These are phyloP conservation scores for Macroventuria anomochaeta DNA, from an alignment of 2,329 filamentous ascomycete genomes.

Conservation along the genomic window DNA sequence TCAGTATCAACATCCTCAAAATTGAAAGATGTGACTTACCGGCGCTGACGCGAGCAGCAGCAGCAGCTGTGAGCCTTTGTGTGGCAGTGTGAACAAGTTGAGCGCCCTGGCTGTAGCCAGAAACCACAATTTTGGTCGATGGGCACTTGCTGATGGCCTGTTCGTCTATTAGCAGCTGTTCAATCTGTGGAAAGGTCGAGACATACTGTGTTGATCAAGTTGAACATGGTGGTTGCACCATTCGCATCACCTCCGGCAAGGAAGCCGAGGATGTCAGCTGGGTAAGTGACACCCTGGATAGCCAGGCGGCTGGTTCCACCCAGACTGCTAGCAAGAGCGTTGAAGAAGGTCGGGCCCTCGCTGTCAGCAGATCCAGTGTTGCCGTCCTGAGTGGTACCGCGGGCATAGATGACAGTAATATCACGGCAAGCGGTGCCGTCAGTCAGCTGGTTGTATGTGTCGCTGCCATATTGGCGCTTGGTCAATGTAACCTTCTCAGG, in stretches of 20 bases:
- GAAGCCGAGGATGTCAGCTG: conserved; percentile 54
- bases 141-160: conserved; percentile 34
- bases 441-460: conserved; percentile 42
- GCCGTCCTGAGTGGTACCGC: conserved; percentile 60
- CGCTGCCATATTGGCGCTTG: conserved; percentile 26
- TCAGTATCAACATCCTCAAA: conserved; percentile 1
- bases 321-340: conserved; percentile 51
- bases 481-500: conserved; percentile 14
- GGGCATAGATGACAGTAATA: conserved; percentile 62
- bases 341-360: conserved; percentile 56
- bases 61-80: conserved; percentile 31
- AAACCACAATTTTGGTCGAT: conserved; percentile 39
- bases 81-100: conserved; percentile 56
- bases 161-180: not conserved
- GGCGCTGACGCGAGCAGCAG: conserved; percentile 31
- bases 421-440: conserved; percentile 50
- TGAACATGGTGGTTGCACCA: conserved; percentile 54
- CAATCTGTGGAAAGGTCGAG: not conserved
- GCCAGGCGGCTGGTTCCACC: conserved; percentile 53
- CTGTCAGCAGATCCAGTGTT: conserved; percentile 59
- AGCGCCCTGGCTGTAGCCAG: conserved; percentile 48
- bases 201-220: conserved; percentile 46
- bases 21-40: conserved; percentile 15
- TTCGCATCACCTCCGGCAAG: conserved; percentile 54
- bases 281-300: conserved; percentile 64